Evolutionary conservation across 225 moss, liverwort and hornwort species (phyloP).

Genomic region (Physcomitrium patens): DNA sequence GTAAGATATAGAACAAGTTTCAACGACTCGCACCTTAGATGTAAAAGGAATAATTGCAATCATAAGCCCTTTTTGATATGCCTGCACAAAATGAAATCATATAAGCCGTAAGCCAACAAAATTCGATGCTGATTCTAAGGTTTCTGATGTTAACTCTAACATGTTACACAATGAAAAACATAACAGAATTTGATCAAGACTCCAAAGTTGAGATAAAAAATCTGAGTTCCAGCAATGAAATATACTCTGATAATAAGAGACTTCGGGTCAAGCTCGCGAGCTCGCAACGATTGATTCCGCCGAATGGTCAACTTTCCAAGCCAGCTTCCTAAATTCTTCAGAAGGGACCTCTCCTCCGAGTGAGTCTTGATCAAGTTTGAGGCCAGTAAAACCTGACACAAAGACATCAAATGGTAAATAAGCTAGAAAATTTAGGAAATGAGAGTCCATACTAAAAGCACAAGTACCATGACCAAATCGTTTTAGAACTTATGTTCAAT

Average conservation of each 20-base stretch:
- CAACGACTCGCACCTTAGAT: constrained; percentile 47
- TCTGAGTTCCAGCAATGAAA: not conserved
- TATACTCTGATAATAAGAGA: constrained; percentile 62
- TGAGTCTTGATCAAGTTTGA: constrained; percentile 71
- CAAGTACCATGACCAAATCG: not conserved
- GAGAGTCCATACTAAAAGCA: not conserved
- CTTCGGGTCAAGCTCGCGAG: constrained; percentile 75
- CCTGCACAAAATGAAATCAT: constrained; percentile 38
- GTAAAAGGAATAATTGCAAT: constrained; percentile 76
- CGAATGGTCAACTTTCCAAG: constrained; percentile 77
- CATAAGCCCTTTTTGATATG: constrained; percentile 77
- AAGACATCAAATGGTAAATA: not conserved
- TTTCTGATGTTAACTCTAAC: not conserved
- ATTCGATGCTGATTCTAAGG: not conserved
- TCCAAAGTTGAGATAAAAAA: not conserved
- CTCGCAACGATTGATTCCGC: constrained; percentile 66
- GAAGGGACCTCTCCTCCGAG: constrained; percentile 73
- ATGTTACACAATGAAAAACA: not conserved
- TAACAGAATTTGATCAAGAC: not conserved
- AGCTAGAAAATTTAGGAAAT: not conserved
- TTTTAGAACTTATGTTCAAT: not conserved
- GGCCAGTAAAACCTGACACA: constrained; percentile 56
- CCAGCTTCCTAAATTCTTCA: constrained; percentile 79
- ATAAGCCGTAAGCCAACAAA: no score
- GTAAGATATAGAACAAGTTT: not conserved